Evolutionary conservation across 2,329 filamentous ascomycete species (phyloP).

Genomic region (Sporothrix pseudoabietina): DNA sequence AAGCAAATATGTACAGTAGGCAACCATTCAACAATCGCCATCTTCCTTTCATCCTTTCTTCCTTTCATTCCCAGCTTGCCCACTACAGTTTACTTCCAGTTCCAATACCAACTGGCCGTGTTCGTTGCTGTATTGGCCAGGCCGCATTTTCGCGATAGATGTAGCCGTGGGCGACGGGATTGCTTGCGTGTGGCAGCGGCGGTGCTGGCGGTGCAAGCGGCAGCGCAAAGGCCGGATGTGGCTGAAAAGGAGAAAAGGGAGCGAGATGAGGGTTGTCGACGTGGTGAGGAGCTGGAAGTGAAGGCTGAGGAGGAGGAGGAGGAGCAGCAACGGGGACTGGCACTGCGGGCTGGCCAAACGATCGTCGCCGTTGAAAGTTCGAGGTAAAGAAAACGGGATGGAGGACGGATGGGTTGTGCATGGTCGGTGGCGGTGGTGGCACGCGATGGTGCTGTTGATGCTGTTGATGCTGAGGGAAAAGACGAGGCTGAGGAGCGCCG

Average conservation of each 20-base stretch:
- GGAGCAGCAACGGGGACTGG: neutral
- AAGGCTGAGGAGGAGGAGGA: conserved; percentile 35
- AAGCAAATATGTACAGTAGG: conserved; percentile 4
- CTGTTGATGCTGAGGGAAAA: neutral
- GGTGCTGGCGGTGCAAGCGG: conserved; percentile 23
- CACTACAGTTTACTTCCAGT: conserved; percentile 25
- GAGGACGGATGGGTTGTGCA: conserved; percentile 59
- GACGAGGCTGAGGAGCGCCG: neutral
- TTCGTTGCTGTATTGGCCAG: conserved; percentile 12
- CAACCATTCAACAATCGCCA: neutral
- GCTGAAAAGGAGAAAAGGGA: conserved; percentile 24
- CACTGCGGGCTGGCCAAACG: conserved; percentile 38
- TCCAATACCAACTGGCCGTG: neutral
- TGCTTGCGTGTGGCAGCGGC: conserved; percentile 38
- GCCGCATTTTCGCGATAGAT: conserved; percentile 53
- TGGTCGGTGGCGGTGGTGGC: neutral
- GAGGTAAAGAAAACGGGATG: conserved; percentile 79
- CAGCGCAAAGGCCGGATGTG: neutral
- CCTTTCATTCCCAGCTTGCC: neutral
- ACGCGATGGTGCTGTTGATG: neutral
- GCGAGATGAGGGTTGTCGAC: conserved; percentile 34
- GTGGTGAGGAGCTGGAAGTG: neutral
- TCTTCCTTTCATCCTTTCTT: neutral
- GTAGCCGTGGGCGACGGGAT: conserved; percentile 63
- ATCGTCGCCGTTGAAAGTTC: conserved; percentile 53